A percentile compares a stretch with the other conserved stretches of the same genome.
Evolutionary conservation across 1,284 basidiomycete genomes (phyloP).

Genomic region (Sphaerobolus stellatus): DNA sequence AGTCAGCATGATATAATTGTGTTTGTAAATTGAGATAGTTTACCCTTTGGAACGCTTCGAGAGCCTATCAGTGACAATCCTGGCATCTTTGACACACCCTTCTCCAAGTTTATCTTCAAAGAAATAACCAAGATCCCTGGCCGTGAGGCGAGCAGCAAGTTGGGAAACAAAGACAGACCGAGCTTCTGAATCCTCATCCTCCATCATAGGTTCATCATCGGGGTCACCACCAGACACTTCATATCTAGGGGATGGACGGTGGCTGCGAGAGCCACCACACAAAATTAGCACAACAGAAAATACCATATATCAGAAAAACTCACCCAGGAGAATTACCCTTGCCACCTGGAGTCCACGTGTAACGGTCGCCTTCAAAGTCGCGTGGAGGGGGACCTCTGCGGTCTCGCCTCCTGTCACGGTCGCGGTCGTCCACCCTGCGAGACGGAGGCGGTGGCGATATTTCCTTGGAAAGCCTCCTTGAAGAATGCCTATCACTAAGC

Average conservation of each 20-base stretch:
- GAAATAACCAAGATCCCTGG: slow-evolving; percentile 95
- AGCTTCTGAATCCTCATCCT: slow-evolving; percentile 89
- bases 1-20: slow-evolving; percentile 4
- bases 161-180: slow-evolving; percentile 99
- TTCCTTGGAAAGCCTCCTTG: slow-evolving; percentile 33
- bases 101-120: slow-evolving; percentile 97
- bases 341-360: neutral
- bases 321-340: slow-evolving; percentile 3
- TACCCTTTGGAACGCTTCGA: slow-evolving; percentile 95
- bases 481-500: slow-evolving; percentile 45
- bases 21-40: slow-evolving; percentile 28
- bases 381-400: slow-evolving; percentile 8
- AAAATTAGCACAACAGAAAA: neutral
- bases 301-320: neutral
- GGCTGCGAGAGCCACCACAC: too few species aligned
- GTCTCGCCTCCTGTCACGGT: slow-evolving; percentile 21
- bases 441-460: slow-evolving; percentile 3
- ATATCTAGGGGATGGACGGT: slow-evolving; percentile 72
- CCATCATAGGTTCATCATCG: slow-evolving; percentile 54
- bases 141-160: slow-evolving; percentile 91
- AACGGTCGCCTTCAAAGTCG: slow-evolving; percentile 1
- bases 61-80: slow-evolving; percentile 92
- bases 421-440: slow-evolving; percentile 19
- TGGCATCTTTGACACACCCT: slow-evolving; percentile 88
- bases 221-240: slow-evolving; percentile 55